Base-by-base conservation (phyloP, 2,329 filamentous ascomycete species). In the Aspergillus sergii region DNA sequence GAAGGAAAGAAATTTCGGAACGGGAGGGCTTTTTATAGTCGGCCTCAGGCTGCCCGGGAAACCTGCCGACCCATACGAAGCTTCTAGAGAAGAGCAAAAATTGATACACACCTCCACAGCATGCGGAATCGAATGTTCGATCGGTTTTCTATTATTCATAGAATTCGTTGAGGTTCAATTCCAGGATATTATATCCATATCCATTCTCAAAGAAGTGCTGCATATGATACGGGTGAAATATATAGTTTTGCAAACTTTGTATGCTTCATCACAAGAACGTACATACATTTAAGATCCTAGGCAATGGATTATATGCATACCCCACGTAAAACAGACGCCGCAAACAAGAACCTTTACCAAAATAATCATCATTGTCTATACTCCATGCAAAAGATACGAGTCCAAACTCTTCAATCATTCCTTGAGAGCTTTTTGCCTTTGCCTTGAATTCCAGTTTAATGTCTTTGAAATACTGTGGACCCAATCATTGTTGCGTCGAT, bases 401-500 rank as follows among this genome's bases (percentile, higher is more conserved):
- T 41, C 3, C 2, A 51, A 11, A 8, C 16, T 16, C 28, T n/a
- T 12, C 10, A 16, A 30, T 51, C 51, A 62, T 51, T 66, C 70
- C 58, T 69, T 74, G 59, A 76, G 79, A 57, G 72, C 73, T 68
- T 82, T 83, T 64, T 81, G 82, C 65, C 75, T 78, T 62, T 82
- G 76, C 62, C 82, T 75, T 7, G 80, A 81, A 65, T 84, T 84
- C 82, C 82, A 84, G 64, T 84, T 81, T 64, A 84, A 64, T 2
- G 81, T 84, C 66, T 81, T 81, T 1, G 80, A 82, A 56, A 84
- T 83, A 66, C 81, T 83, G 48, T 80, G 79, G 58, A 84, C 78
- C 82, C 82, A 84, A 55, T 83, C 81, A 62, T 83, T 81, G 34
- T 80, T 81, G 12, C 80, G 75, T 46, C 77, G 74, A 8, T 74